Percentiles rank a stretch among this genome's conserved stretches.
These are phyloP conservation scores for Plasmodium vivax DNA, from an alignment of 169 alveolate species.

Conservation along the genomic window DNA sequence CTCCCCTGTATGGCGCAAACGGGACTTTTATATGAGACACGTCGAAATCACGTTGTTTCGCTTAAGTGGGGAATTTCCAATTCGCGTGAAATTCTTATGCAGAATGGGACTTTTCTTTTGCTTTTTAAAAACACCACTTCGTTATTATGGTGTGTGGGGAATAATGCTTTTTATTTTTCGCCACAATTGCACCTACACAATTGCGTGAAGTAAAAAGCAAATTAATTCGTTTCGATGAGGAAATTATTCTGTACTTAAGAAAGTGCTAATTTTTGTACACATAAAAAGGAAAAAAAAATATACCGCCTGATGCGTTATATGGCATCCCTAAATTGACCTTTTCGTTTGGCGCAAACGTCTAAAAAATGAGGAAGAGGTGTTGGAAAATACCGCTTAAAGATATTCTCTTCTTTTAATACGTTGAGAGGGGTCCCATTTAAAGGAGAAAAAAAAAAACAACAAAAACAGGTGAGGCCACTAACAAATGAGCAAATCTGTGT, in stretches of 20 bases:
- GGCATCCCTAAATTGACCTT: neutral
- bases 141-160: neutral
- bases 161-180: neutral
- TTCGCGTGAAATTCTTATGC: neutral
- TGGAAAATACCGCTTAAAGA: neutral
- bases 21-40: neutral
- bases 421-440: neutral
- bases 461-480: neutral
- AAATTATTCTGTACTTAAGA: neutral
- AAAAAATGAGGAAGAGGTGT: neutral
- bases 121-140: neutral
- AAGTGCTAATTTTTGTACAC: neutral
- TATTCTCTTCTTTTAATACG: neutral
- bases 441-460: neutral
- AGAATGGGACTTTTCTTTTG: neutral
- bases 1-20: neutral
- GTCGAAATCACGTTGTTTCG: neutral
- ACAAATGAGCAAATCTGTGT: neutral
- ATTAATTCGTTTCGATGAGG: neutral
- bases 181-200: neutral
- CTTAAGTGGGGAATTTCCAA: neutral
- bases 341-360: neutral
- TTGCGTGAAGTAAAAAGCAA: neutral
- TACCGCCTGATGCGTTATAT: neutral
- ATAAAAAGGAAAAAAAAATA: neutral